Base-by-base conservation (phyloP, 2,329 filamentous ascomycete species). In the Sclerotiophoma versabilis region DNA sequence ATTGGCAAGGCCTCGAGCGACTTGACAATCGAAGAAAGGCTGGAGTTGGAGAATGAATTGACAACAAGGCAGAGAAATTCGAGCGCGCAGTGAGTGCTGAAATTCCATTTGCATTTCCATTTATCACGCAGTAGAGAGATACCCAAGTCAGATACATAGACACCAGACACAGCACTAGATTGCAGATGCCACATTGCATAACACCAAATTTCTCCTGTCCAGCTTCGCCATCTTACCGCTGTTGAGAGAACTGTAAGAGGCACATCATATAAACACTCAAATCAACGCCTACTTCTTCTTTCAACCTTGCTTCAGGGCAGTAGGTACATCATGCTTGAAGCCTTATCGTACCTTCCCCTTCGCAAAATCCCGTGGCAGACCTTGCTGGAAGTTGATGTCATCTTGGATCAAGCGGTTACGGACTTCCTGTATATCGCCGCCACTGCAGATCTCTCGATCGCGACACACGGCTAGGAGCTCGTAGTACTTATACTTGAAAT, bases 1-100 rank as follows among this genome's bases (percentile, higher is more conserved):
- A 71, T 76, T 39, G 72, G 72, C 3, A 75, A 72, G 44, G 73
- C 73, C 15, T 62, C 63, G 42, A 75, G 72, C 37, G 72, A 71
- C 8, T 27, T 74, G 50, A 74, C 72, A 5, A 19, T 69, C 8
- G 72, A 74, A 2, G 72, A 74, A 54, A 65, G 47, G 38, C 62
- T 54, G 8, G 69, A 73, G 44, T 30, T 74, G 23, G 70, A 72
- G 53, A 59, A 55, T 6, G 71, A 72, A 47, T 55, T 73, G 54
- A 58, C 58, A 15, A 62, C 61, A 23, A 60, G 65, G 29, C 45
- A 57, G 8, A 63, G 58, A 8, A 43, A 60, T 43, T 39, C 48
- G 5, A 54, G 51, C 20, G 22, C 20, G 4, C 22, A 33, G 19
- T 39, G 15, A 30, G 14, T 1, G 34, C 4, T 30, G 15, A 5